Base-by-base conservation (phyloP, 2,329 filamentous ascomycete genomes). In the Sporothrix inflata region DNA sequence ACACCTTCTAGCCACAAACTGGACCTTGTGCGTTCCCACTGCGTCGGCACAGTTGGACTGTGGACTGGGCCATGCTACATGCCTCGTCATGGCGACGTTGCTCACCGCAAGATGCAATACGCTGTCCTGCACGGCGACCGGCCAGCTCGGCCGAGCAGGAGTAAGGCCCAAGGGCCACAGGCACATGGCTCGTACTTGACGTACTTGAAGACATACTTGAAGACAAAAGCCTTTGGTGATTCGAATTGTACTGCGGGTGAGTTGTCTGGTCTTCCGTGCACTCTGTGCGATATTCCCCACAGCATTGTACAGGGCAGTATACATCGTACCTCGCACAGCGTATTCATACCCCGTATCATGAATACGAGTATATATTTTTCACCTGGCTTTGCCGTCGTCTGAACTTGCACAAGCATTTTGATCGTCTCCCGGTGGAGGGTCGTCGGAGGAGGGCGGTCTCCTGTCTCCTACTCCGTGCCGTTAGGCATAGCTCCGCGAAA, bases 391-490 rank as follows among this genome's bases (percentile, higher is more conserved):
- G n/a, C n/a, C n/a, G n/a, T n/a, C 45, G 45, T 19, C 19, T 47
- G 14, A 47, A 47, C 16, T 19, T 19, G 14, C 1, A 57, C 53
- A 57, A 57, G 53, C 12, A 34, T 19, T 34, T 12, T 57, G 24
- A 34, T 57, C 53, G 24, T 24, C 49, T 53, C 49, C 47, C 47
- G 47, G n/a, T 21, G 47, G 5, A 21, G 47, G 47, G 47, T 34
- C n/a, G 24, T 60, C 55, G 27, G 27, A 60, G 16, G 55, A 40
- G 55, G 55, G 55, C 55, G 55, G 30, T 61, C 55, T 61, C 55
- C 55, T 21, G 30, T 61, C 55, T 61, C 55, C 55, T 21, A 38
- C 19, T 61, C 34, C 16, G 55, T 60, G 30, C 55, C 21, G 40
- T 42, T 34, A 7, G 40, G 12, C 40, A 11, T 61, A 61, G 55